phyloP scores from a whole-genome alignment of 1,284 basidiomycete species.

The Boletus smithii region DNA sequence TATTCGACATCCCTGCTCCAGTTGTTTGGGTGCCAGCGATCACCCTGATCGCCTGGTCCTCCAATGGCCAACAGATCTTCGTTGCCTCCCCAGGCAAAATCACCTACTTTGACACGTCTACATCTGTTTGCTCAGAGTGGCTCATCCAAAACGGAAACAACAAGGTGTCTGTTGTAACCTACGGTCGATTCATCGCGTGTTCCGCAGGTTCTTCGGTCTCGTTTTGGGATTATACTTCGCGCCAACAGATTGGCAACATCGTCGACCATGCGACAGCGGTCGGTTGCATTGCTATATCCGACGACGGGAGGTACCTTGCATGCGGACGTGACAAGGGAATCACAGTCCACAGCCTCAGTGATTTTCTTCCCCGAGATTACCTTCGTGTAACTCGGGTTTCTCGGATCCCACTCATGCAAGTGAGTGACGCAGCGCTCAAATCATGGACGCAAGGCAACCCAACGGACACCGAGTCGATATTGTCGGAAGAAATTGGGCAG shows the following conservation, averaged over 20 bases:
- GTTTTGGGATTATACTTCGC: constrained; percentile 6
- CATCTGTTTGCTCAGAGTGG: neutral
- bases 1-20: neutral
- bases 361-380: neutral
- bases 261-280: neutral
- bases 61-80: neutral
- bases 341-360: neutral
- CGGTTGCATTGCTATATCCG: neutral
- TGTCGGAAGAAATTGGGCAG: constrained; percentile 1
- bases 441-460: neutral
- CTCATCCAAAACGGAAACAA: neutral
- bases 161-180: neutral
- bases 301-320: constrained; percentile 1
- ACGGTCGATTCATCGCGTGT: neutral
- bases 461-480: neutral
- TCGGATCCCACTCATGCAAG: neutral
- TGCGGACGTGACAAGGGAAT: neutral
- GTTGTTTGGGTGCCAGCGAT: neutral
- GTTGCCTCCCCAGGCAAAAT: neutral
- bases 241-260: neutral
- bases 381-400: neutral
- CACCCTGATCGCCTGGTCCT: neutral
- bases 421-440: neutral
- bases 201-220: neutral
- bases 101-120: neutral